Evolutionary conservation across 345 rosid species (phyloP).

Genomic region (Anastatica hierochuntica): DNA sequence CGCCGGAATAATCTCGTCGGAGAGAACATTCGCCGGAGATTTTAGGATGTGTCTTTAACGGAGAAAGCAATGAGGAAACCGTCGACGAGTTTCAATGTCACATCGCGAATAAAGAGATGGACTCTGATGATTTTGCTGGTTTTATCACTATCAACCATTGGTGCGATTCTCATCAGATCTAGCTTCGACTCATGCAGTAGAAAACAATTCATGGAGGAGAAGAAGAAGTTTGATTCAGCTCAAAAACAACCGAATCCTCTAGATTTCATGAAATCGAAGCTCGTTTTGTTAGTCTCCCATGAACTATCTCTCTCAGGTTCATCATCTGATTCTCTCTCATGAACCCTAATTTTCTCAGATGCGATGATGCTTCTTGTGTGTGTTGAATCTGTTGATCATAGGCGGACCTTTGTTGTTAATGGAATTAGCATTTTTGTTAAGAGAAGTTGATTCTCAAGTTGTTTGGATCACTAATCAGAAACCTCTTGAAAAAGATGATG

Average conservation of each 20-base stretch:
- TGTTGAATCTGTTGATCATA: slow-evolving; percentile 7
- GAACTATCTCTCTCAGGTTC: slow-evolving; percentile 90
- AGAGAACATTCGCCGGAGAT: neutral
- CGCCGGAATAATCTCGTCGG: too few relatives aligned
- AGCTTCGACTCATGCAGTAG: slow-evolving; percentile 49
- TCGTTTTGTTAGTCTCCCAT: slow-evolving; percentile 76
- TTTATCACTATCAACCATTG: slow-evolving; percentile 45
- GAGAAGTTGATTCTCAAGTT: slow-evolving; percentile 64
- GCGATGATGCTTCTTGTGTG: slow-evolving; percentile 1
- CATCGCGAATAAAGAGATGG: slow-evolving; percentile 66
- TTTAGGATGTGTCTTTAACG: neutral
- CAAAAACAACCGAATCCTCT: slow-evolving; percentile 59
- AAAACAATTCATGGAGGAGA: neutral
- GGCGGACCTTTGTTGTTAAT: slow-evolving; percentile 85
- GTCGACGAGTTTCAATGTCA: slow-evolving; percentile 32
- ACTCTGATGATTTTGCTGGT: slow-evolving; percentile 42
- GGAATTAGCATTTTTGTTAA: slow-evolving; percentile 78
- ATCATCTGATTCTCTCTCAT: neutral
- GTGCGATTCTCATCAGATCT: slow-evolving; percentile 53
- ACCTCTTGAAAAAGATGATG: slow-evolving; percentile 45
- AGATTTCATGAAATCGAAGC: slow-evolving; percentile 72
- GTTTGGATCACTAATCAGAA: slow-evolving; percentile 82
- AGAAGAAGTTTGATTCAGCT: neutral
- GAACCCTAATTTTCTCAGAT: too few relatives aligned
- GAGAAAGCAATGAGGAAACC: slow-evolving; percentile 38